phyloP scores from a whole-genome alignment of 176 grass and related monocot genomes.

The Eremochloa ophiuroides region DNA sequence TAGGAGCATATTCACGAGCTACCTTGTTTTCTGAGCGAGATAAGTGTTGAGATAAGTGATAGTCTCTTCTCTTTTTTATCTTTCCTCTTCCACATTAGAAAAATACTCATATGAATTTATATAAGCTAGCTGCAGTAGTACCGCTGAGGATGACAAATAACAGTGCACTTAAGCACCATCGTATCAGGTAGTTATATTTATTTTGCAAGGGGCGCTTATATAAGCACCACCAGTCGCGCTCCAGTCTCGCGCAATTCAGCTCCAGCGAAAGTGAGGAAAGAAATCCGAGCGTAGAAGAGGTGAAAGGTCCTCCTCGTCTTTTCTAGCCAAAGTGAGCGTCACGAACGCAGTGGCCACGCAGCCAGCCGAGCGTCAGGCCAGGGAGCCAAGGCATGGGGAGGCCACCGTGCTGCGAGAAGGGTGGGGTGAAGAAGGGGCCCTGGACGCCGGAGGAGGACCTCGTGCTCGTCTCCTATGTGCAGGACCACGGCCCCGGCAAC shows the following conservation, averaged over 20 bases:
- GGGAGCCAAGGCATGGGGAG: slow-evolving; percentile 43
- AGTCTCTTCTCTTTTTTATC: no score
- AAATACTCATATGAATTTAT: no score
- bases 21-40: no score
- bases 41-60: no score
- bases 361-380: neutral
- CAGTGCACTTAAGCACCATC: slow-evolving; percentile 29
- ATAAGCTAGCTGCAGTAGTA: no score
- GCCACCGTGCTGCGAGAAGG: slow-evolving; percentile 63
- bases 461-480: slow-evolving; percentile 67
- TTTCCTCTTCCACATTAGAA: no score
- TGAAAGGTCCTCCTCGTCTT: neutral
- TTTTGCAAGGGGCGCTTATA: neutral
- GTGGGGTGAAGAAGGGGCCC: slow-evolving; percentile 67
- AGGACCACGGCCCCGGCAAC: slow-evolving; percentile 64
- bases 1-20: no score
- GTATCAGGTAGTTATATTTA: slow-evolving; percentile 13
- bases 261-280: neutral
- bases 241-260: no score
- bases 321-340: neutral
- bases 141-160: no score
- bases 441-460: slow-evolving; percentile 89
- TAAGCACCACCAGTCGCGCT: neutral
- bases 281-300: neutral
- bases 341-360: neutral